A percentile compares a stretch with the other conserved stretches of the same genome.
phyloP scores from a whole-genome alignment of 1,139 yeast genomes.

The Zygotorulaspora mrakii region DNA sequence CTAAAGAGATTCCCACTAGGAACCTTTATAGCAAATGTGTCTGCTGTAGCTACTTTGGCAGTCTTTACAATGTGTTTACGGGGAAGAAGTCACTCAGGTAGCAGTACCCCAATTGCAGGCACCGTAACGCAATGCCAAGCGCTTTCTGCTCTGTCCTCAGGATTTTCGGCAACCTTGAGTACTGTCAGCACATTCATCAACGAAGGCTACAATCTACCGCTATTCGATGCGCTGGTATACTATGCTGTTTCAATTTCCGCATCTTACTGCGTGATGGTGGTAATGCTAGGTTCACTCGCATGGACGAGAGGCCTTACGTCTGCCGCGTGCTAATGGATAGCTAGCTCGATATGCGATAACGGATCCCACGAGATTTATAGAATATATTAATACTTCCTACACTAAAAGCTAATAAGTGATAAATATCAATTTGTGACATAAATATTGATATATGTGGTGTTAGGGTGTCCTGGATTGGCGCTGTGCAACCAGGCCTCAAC shows the following conservation, averaged over 20 bases:
- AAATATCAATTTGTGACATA: too few relatives aligned
- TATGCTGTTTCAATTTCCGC: slow-evolving; percentile 31
- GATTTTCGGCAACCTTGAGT: slow-evolving; percentile 74
- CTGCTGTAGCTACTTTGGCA: slow-evolving; percentile 57
- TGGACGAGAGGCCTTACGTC: slow-evolving; percentile 33
- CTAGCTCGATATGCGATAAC: too few relatives aligned
- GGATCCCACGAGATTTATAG: too few relatives aligned
- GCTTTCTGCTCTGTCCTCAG: slow-evolving; percentile 56
- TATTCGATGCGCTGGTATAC: slow-evolving; percentile 22
- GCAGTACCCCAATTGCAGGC: slow-evolving; percentile 35
- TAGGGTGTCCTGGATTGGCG: too few relatives aligned
- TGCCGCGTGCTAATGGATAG: not conserved
- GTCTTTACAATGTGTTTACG: slow-evolving; percentile 49
- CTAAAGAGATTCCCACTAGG: slow-evolving; percentile 58
- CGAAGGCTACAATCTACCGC: slow-evolving; percentile 47
- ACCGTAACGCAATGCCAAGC: slow-evolving; percentile 47
- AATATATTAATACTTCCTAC: too few relatives aligned
- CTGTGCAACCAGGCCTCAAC: too few relatives aligned
- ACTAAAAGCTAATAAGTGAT: too few relatives aligned
- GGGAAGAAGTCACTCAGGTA: slow-evolving; percentile 39
- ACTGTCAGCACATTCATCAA: slow-evolving; percentile 75
- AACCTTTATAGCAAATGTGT: slow-evolving; percentile 64
- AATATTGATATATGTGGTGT: too few relatives aligned
- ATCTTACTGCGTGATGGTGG: slow-evolving; percentile 43
- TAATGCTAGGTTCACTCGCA: slow-evolving; percentile 52